Evolutionary conservation across 345 rosid species (phyloP).

Genomic region (Isatis tinctoria): DNA sequence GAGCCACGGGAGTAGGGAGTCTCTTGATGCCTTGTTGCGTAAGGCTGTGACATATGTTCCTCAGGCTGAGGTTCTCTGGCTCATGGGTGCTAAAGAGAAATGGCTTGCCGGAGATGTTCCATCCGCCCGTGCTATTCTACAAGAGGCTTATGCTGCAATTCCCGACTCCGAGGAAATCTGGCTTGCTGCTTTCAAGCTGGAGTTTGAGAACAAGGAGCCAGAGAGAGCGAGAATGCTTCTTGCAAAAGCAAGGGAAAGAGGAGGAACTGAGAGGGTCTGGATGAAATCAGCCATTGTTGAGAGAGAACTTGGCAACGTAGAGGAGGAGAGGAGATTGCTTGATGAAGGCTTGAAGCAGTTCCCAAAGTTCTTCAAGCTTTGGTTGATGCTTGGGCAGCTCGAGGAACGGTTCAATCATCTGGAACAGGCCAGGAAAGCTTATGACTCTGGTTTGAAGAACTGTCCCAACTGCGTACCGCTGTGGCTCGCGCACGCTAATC

Average conservation of each 20-base stretch:
- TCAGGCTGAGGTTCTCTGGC: conserved; percentile 96
- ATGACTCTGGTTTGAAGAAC: conserved; percentile 61
- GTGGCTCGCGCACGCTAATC: conserved; percentile 76
- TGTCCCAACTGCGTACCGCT: conserved; percentile 64
- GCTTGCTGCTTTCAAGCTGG: conserved; percentile 98
- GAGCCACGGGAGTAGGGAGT: conserved; percentile 88
- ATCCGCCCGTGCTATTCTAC: conserved; percentile 87
- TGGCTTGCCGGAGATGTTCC: conserved; percentile 99
- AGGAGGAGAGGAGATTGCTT: conserved; percentile 77
- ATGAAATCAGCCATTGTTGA: conserved; percentile 97
- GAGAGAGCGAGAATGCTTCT: conserved; percentile 95
- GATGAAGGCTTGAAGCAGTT: conserved; percentile 79
- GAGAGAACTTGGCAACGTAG: conserved; percentile 73
- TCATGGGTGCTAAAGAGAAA: conserved; percentile 97
- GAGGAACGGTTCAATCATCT: conserved; percentile 63
- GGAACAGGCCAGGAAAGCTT: conserved; percentile 65
- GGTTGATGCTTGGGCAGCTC: conserved; percentile 97
- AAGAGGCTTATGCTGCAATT: conserved; percentile 91
- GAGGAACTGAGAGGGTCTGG: conserved; percentile 97
- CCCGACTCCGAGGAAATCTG: conserved; percentile 88
- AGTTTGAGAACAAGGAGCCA: conserved; percentile 94
- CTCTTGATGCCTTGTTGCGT: conserved; percentile 79
- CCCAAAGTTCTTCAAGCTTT: conserved; percentile 77
- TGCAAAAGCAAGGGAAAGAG: conserved; percentile 90
- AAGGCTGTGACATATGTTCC: conserved; percentile 87